Percentiles rank a stretch among this genome's conserved stretches.
These are phyloP conservation scores for Saccharum spontaneum DNA, from an alignment of 176 grass and related monocot species.

Conservation along the genomic window DNA sequence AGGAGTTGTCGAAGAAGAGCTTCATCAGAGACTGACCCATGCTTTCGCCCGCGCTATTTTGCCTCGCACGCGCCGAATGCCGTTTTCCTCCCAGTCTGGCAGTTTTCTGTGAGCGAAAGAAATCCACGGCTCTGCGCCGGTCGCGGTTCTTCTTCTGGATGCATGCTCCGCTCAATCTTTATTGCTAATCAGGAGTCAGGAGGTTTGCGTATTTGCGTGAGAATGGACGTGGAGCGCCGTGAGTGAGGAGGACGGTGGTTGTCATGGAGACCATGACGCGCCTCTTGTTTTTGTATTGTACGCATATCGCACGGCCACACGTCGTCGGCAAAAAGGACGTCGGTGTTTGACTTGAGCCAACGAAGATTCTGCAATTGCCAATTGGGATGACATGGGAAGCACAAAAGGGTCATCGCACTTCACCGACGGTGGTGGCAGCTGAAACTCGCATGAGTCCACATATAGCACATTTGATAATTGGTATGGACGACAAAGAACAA, in stretches of 20 bases:
- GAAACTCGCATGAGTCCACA: too few species aligned
- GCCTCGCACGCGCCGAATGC: not conserved
- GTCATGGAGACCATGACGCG: slow-evolving; percentile 15
- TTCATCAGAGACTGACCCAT: slow-evolving; percentile 55
- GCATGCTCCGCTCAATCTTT: not conserved
- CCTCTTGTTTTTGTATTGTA: not conserved
- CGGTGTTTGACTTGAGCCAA: slow-evolving; percentile 1
- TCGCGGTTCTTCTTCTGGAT: not conserved
- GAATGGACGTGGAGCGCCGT: not conserved
- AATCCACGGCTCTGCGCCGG: too few species aligned
- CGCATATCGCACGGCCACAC: not conserved
- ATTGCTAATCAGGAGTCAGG: not conserved
- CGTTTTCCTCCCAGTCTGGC: not conserved
- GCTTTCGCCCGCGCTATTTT: not conserved
- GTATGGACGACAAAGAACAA: too few species aligned
- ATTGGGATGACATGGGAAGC: not conserved
- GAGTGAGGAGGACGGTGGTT: not conserved
- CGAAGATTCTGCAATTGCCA: not conserved
- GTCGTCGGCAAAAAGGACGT: not conserved
- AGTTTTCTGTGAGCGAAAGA: not conserved
- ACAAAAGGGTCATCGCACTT: not conserved
- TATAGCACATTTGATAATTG: too few species aligned
- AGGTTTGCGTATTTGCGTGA: not conserved
- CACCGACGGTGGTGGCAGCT: not conserved
- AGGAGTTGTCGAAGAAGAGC: slow-evolving; percentile 52